A percentile compares a stretch with the other conserved stretches of the same genome.
Evolutionary conservation across 768 basidiomycete genomes (phyloP).

Genomic region (Pholiota microspora): DNA sequence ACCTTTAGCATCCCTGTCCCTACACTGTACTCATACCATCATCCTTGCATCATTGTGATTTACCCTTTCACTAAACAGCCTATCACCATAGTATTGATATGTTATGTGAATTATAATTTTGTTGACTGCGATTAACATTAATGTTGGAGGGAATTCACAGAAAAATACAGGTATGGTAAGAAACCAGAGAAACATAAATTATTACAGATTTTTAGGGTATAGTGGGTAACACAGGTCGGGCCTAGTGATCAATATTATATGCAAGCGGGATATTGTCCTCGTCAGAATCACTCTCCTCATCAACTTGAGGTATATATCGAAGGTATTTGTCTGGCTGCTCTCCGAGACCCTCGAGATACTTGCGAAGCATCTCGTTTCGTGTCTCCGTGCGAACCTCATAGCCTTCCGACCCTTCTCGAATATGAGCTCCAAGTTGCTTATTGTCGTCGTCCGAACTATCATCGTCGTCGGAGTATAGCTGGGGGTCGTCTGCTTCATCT

Average conservation of each 20-base stretch:
- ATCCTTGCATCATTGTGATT: no score
- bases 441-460: conserved; percentile 26
- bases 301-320: conserved; percentile 61
- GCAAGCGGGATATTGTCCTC: conserved; percentile 23
- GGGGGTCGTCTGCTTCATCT: conserved; percentile 22
- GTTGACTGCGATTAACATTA: no score
- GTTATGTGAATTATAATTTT: no score
- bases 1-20: no score
- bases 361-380: conserved; percentile 62
- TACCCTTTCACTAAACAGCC: no score
- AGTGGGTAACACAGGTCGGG: conserved; percentile 1
- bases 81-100: no score
- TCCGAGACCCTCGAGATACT: conserved; percentile 53
- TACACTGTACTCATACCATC: no score
- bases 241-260: neutral
- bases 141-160: no score
- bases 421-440: conserved; percentile 20
- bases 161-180: no score
- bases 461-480: conserved; percentile 28
- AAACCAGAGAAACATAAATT: no score
- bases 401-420: conserved; percentile 80
- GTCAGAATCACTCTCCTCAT: conserved; percentile 38
- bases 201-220: conserved; percentile 1
- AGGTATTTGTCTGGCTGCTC: conserved; percentile 62
- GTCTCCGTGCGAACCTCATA: conserved; percentile 66